Evolutionary conservation across 331 rosid genomes (phyloP).

Genomic region (Pyrus hybrid): DNA sequence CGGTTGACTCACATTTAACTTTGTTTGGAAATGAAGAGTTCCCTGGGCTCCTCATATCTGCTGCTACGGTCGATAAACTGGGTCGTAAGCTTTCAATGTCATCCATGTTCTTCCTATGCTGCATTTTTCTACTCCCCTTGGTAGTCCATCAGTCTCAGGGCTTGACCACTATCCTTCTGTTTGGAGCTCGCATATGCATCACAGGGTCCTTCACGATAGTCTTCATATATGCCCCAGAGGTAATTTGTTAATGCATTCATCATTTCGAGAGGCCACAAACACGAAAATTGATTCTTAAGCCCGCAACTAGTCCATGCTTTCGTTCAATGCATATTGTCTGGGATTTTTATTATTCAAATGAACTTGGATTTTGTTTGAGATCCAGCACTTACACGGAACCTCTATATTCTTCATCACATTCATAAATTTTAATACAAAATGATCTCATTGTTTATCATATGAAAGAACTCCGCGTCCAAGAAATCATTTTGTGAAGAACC

Average conservation of each 20-base stretch:
- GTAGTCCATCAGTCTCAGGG: conserved; percentile 46
- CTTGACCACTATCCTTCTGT: conserved; percentile 64
- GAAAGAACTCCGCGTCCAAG: not conserved
- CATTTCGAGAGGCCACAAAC: not conserved
- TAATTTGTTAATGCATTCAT: conserved; percentile 21
- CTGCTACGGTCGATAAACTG: conserved; percentile 66
- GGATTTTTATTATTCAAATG: not conserved
- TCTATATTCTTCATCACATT: not conserved
- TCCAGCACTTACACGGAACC: not conserved
- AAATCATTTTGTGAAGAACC: not conserved
- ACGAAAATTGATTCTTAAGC: not conserved
- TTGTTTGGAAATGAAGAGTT: conserved; percentile 54
- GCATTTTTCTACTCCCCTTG: conserved; percentile 75
- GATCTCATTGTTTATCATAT: not conserved
- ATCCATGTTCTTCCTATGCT: conserved; percentile 63
- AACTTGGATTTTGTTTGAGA: not conserved
- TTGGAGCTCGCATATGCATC: conserved; percentile 96
- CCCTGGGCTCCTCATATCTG: conserved; percentile 81
- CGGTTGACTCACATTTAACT: conserved; percentile 27
- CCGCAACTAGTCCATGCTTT: not conserved
- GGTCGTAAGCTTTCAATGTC: conserved; percentile 94
- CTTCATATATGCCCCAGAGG: conserved; percentile 98
- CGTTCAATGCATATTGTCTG: not conserved
- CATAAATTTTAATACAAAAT: not conserved
- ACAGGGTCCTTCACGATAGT: conserved; percentile 72